Evolutionary conservation across 306 rosid species (phyloP), one percentile per base, ranked within the genome.

Genomic region (Prunus mira): DNA sequence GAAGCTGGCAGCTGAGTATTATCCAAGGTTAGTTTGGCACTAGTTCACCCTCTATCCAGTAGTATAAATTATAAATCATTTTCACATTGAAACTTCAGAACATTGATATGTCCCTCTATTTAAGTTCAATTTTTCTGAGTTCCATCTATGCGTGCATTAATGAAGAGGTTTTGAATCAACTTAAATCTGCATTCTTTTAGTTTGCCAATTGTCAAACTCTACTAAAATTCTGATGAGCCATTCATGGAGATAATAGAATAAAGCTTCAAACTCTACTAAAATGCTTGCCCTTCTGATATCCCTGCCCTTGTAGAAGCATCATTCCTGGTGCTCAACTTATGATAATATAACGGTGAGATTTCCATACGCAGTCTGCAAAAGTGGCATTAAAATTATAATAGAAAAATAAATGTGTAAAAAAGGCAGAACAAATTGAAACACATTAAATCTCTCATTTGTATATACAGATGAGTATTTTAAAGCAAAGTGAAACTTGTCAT

Each of bases 1-100:
- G 85, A 92, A 89, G 84, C 72, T 90, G 88, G 93, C 96, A 19
- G 93, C 90, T 19, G 93, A 88, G 17, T 90, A 83, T 72, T 74
- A 81, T 85, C 90, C 93, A 55, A 88, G 98, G 92, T 87, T 58
- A 75, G 86, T 56, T 63, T 69, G n/a, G 43, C 60, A 14, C 30
- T 76, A 67, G 54, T 9, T 43, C 12, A 20, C 1, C 34, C 19
- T 12, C 14, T 13, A 13, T 65, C 11, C 12, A 70, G 10, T 71
- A 13, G 17, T 51, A 69, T 19, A 32, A 14, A 52, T 27, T 50
- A 69, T 19, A 32, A 14, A 52, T 12, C 63, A 51, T 7, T 71
- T 19, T 34, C 63, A 51, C 3, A 10, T 32, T 54, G 72, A 43
- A 27, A 27, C 34, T 69, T 58, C 51, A 28, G 12, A 50, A n/a